Conservation (phyloP, 306 rosid species). For the Rosa persica region DNA sequence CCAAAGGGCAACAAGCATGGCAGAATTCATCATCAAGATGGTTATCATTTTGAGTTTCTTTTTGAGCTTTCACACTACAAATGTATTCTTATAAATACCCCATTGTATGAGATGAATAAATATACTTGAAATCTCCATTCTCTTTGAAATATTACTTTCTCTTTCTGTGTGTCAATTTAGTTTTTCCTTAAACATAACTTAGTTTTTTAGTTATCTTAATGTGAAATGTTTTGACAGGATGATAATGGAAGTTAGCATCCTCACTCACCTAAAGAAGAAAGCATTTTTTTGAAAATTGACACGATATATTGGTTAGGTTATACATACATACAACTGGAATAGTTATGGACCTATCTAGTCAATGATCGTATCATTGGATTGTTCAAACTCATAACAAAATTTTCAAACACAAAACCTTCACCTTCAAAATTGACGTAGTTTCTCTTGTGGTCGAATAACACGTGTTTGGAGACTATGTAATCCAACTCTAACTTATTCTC, state of each 20-base stretch:
- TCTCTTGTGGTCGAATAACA: slow-evolving; percentile 7
- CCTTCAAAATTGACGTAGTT: background rate
- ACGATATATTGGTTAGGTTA: background rate
- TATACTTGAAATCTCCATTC: too few relatives aligned
- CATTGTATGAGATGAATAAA: too few relatives aligned
- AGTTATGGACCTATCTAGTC: background rate
- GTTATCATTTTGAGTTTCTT: too few relatives aligned
- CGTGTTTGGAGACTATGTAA: background rate
- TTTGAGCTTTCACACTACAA: too few relatives aligned
- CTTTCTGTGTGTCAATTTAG: too few relatives aligned
- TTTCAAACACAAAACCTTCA: background rate
- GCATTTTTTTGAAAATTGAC: background rate
- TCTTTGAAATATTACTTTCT: too few relatives aligned
- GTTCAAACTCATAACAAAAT: background rate
- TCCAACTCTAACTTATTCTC: background rate
- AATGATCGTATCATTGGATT: background rate
- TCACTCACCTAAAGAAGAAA: background rate
- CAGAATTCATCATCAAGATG: too few relatives aligned
- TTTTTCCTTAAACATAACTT: too few relatives aligned
- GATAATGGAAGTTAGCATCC: background rate
- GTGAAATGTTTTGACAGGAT: background rate
- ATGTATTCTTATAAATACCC: too few relatives aligned
- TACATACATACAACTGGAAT: background rate
- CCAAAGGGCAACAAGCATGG: too few relatives aligned
- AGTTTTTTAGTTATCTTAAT: too few relatives aligned